A percentile compares a stretch with the other conserved stretches of the same genome.
phyloP scores from a whole-genome alignment of 805 yeast species.

The Metschnikowia peoriensis region DNA sequence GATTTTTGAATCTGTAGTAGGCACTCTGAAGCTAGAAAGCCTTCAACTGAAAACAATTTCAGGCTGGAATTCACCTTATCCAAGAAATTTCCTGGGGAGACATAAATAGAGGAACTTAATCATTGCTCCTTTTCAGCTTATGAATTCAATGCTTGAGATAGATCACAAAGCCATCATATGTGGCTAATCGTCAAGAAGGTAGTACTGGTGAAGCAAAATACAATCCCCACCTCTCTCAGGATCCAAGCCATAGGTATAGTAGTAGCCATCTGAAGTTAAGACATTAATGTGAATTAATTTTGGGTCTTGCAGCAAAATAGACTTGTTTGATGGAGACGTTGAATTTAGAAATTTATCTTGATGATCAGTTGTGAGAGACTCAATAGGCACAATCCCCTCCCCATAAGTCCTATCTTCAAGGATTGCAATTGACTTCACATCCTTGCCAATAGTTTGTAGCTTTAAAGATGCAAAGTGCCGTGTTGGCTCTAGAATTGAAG shows the following conservation, averaged over 20 bases:
- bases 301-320: background rate
- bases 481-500: conserved; percentile 82
- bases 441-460: conserved; percentile 44
- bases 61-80: no score
- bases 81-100: no score
- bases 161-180: background rate
- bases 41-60: no score
- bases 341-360: conserved; percentile 6
- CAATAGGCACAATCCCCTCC: conserved; percentile 29
- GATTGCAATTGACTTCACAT: conserved; percentile 45
- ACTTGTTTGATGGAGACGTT: background rate
- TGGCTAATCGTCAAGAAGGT: conserved; percentile 40
- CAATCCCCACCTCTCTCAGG: conserved; percentile 95
- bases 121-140: background rate
- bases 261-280: conserved; percentile 77
- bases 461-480: conserved; percentile 90
- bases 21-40: no score
- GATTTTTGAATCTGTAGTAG: no score
- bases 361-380: conserved; percentile 11
- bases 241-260: conserved; percentile 77
- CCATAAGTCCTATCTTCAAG: conserved; percentile 37
- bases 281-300: conserved; percentile 53
- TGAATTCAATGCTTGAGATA: background rate
- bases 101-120: no score
- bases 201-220: conserved; percentile 68